Base-by-base conservation (phyloP, 768 basidiomycete species). In the Cyclocybe aegerita region DNA sequence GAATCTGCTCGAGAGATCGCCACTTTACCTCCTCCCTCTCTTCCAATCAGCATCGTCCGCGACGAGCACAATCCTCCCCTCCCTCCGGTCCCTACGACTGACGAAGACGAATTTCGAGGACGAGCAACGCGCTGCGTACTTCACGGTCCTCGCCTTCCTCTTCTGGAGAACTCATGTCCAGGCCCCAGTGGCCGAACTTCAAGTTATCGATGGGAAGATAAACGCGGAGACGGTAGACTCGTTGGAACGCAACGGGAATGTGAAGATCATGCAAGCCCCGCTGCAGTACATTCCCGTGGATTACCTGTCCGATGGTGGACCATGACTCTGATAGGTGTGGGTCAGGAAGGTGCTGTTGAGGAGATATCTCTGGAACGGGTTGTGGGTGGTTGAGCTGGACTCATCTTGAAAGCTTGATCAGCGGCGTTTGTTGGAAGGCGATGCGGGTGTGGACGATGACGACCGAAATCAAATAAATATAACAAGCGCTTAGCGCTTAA, bases 1-100 rank as follows among this genome's bases (percentile, higher is more conserved):
- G 29, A 56, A 54, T 39, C 58, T 63, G 5, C 46, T 59, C 9
- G 60, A 56, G 37, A 58, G 51, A 10, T 61, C 58, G 1, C 52
- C 50, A 11, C 32, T 57, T 3, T 51, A 50, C 43, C 52, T 63
- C 10, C 55, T 63, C 23, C 54, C 62, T 3, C 53, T 58, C 11
- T 48, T 59, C 42, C 50, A 54, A 30, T 50, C 46, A 7, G 31
- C 43, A 7, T 56, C 51, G 7, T 34, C 23, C 8, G 39, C 53
- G 3, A 37, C 36, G n/a, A 34, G 12, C 4, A 49, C 49, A 2
- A 29, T 54, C 11, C 49, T 60, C 38, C 58, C 58, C 7, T 39
- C 53, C 3, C 39, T 60, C 12, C 43, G 48, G 10, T 47, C 53
- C 15, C 47, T 60, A 29, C 46, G 55, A 36, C 40, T 60, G 30